Evolutionary conservation across 345 rosid species (phyloP).

Genomic region (Noccaea bulbosa): DNA sequence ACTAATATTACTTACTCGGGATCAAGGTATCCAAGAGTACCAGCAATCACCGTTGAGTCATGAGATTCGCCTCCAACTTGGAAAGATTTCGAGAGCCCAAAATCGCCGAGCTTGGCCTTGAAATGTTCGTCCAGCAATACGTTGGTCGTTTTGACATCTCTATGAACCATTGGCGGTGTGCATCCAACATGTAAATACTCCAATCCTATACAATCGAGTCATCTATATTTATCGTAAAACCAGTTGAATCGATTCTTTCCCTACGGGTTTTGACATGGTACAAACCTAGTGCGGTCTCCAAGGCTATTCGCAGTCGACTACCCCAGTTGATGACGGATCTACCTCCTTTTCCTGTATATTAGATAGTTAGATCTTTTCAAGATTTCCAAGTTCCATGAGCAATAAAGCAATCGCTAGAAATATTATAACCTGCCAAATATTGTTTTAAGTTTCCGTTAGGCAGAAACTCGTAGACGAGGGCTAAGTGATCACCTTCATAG

Average conservation of each 20-base stretch:
- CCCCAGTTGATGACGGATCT: constrained; percentile 41
- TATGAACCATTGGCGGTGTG: too few species aligned
- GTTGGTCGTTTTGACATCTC: too few species aligned
- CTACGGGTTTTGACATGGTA: too few species aligned
- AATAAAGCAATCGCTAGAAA: neutral
- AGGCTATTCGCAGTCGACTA: constrained; percentile 46
- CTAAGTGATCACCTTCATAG: constrained; percentile 44
- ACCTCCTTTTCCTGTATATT: constrained; percentile 12
- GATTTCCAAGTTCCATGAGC: neutral
- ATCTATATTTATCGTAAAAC: neutral
- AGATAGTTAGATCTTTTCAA: neutral
- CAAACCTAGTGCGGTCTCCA: constrained; percentile 55
- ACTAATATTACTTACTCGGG: too few species aligned
- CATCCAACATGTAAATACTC: too few species aligned
- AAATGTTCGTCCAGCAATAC: constrained; percentile 45
- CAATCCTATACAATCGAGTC: neutral
- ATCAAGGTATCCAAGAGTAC: constrained; percentile 50
- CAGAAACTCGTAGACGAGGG: constrained; percentile 52
- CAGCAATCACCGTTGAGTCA: constrained; percentile 15
- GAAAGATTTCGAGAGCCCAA: constrained; percentile 47
- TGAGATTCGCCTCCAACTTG: constrained; percentile 33
- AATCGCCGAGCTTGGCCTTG: constrained; percentile 52
- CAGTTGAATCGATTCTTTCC: neutral
- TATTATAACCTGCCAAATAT: constrained; percentile 43
- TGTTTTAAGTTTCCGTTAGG: constrained; percentile 48